Conservation (phyloP, 1,284 basidiomycete genomes). For the Cutaneotrichosporon sp. region DNA sequence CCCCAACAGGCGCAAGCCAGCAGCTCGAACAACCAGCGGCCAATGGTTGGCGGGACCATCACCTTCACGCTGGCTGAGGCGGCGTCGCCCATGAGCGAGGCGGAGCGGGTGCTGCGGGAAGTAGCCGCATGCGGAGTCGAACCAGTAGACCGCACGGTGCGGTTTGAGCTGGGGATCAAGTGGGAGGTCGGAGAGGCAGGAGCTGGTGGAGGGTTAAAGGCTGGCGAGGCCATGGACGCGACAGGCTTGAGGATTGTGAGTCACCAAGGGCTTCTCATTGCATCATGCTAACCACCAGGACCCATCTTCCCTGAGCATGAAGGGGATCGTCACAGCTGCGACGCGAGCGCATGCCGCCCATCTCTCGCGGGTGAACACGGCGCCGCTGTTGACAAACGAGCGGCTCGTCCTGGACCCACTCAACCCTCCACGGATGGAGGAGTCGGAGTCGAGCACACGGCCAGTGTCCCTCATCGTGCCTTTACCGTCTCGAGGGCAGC, state of each 20-base stretch:
- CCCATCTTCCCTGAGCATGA: slow-evolving; percentile 32
- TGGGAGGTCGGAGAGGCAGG: slow-evolving; percentile 49
- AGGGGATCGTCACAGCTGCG: slow-evolving; percentile 33
- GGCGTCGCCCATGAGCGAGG: slow-evolving; percentile 14
- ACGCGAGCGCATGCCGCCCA: slow-evolving; percentile 43
- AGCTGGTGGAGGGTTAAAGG: slow-evolving; percentile 37
- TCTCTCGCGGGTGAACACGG: slow-evolving; percentile 32
- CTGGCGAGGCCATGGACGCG: slow-evolving; percentile 39
- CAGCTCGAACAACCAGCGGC: slow-evolving; percentile 10
- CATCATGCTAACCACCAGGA: slow-evolving; percentile 28
- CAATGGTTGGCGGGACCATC: slow-evolving; percentile 39
- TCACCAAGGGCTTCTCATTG: background rate
- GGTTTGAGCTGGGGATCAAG: slow-evolving; percentile 33
- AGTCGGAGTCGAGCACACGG: slow-evolving; percentile 25
- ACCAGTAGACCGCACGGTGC: slow-evolving; percentile 34
- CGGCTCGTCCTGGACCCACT: slow-evolving; percentile 35
- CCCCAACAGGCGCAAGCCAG: background rate
- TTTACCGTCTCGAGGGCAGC: slow-evolving; percentile 31
- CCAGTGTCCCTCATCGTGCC: slow-evolving; percentile 43
- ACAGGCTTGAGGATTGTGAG: slow-evolving; percentile 33
- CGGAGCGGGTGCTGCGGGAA: slow-evolving; percentile 27
- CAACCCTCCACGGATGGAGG: slow-evolving; percentile 34
- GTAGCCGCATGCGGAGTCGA: slow-evolving; percentile 20
- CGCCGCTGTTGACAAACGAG: slow-evolving; percentile 31
- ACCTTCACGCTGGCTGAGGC: slow-evolving; percentile 35